Base-by-base conservation (phyloP, 441 rosid species). In the Arabidopsis lyrata region DNA sequence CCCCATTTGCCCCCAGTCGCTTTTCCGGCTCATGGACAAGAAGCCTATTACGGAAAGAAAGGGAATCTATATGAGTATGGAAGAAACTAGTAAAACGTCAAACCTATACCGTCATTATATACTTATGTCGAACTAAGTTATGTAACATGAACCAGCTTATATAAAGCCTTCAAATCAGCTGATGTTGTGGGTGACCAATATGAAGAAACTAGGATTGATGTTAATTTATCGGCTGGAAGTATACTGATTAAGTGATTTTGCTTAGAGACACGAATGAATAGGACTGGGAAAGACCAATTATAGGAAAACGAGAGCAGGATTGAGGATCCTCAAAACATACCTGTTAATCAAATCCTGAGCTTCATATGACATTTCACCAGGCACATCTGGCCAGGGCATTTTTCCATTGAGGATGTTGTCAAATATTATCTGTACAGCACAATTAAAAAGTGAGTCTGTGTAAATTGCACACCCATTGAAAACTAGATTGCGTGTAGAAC, bases 271-370 rank as follows among this genome's bases (percentile, higher is more conserved):
- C 52, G 50, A 29, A 49, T 22, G 50, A 70, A 48, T 24, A 50
- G 22, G 4, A 70, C 48, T 16, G 48, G 8, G 13, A 48, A 6
- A 6, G 16, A 54, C 36, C 0, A 2, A 35, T 14, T 49, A 50
- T 6, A 68, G 14, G 27, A 38, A 49, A 27, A 15, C 8, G 2
- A 10, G 42, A 68, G 44, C 8, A 36, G 20, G 11, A 49, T 47
- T 50, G 39, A 44, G 24, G 36, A 55, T 73, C 48, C 31, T 10
- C 12, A 27, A 57, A 61, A 76, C 83, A 57, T 63, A 92, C 97
- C 95, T 89, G 80, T 83, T 83, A 80, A 92, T 88, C 64, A 90
- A 83, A 82, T 90, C 93, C 80, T 92, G 93, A 75, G 95, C 90
- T 76, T 87, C 95, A 72, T 74, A 79, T 22, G 93, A 86, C 93